Evolutionary conservation across 2,329 filamentous ascomycete species (phyloP).

Genomic region (Ophiostoma sp.): DNA sequence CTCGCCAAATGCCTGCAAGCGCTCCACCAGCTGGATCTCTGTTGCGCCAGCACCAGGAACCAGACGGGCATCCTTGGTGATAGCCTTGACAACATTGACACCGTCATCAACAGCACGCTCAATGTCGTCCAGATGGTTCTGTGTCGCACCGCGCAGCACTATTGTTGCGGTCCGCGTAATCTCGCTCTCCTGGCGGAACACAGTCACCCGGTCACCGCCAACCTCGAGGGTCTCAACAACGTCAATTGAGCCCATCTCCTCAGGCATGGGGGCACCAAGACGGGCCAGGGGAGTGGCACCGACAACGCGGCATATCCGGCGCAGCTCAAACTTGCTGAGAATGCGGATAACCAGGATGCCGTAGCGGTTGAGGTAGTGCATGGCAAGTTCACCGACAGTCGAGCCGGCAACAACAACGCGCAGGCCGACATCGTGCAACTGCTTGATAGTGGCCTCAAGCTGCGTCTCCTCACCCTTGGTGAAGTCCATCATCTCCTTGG

Average conservation of each 20-base stretch:
- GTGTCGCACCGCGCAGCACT: slow-evolving; percentile 88
- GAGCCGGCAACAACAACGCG: slow-evolving; percentile 88
- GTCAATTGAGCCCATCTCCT: slow-evolving; percentile 95
- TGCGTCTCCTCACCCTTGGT: slow-evolving; percentile 94
- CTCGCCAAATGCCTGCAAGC: slow-evolving; percentile 83
- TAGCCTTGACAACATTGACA: slow-evolving; percentile 97
- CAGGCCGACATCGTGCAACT: slow-evolving; percentile 87
- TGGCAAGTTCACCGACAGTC: slow-evolving; percentile 88
- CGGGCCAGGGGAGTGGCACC: slow-evolving; percentile 94
- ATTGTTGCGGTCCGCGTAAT: slow-evolving; percentile 88
- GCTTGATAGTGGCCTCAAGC: slow-evolving; percentile 86
- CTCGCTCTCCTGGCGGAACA: slow-evolving; percentile 95
- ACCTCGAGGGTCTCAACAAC: slow-evolving; percentile 97
- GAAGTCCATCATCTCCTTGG: slow-evolving; percentile 98
- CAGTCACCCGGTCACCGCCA: slow-evolving; percentile 93
- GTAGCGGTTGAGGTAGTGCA: slow-evolving; percentile 97
- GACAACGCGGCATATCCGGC: slow-evolving; percentile 89
- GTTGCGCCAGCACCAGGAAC: slow-evolving; percentile 92
- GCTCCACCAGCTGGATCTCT: slow-evolving; percentile 88
- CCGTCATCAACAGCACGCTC: slow-evolving; percentile 97
- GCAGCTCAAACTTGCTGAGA: slow-evolving; percentile 95
- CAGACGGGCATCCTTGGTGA: slow-evolving; percentile 84
- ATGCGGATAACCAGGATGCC: slow-evolving; percentile 95
- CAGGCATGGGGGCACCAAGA: slow-evolving; percentile 96
- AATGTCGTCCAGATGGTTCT: slow-evolving; percentile 96